Evolutionary conservation across 495 filamentous ascomycete species (phyloP).

Genomic region (Hapsidospora chrysogenum): DNA sequence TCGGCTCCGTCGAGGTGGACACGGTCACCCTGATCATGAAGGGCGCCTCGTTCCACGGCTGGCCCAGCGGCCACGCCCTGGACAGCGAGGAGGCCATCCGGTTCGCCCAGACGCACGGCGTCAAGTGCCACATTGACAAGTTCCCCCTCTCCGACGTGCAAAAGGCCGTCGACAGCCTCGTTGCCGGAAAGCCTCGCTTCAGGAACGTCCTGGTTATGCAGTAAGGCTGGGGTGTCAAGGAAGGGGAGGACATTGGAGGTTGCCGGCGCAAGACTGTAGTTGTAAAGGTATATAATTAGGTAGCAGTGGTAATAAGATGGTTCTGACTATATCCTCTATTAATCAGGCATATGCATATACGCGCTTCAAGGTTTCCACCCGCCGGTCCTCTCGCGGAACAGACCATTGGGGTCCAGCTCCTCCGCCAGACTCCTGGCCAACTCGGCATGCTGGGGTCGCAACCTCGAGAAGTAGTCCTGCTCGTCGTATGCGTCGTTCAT

Average conservation of each 20-base stretch:
- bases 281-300: no score
- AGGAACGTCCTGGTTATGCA: slow-evolving; percentile 33
- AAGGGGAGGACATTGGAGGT: no score
- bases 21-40: slow-evolving; percentile 28
- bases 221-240: no score
- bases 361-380: no score
- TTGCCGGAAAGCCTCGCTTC: slow-evolving; percentile 29
- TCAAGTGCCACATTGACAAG: slow-evolving; percentile 48
- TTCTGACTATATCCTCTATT: no score
- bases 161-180: slow-evolving; percentile 33
- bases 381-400: no score
- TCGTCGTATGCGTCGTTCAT: slow-evolving; percentile 41
- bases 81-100: slow-evolving; percentile 51
- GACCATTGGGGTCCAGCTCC: no score
- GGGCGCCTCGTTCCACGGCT: slow-evolving; percentile 39
- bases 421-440: no score
- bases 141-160: slow-evolving; percentile 40
- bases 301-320: no score
- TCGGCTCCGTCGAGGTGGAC: slow-evolving; percentile 35
- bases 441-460: no score
- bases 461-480: slow-evolving; percentile 42
- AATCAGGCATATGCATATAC: no score
- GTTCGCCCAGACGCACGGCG: slow-evolving; percentile 37
- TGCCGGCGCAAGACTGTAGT: no score
- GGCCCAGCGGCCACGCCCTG: slow-evolving; percentile 43